Conservation (phyloP, 1,284 basidiomycete genomes). For the Ustilago shanxiensis region DNA sequence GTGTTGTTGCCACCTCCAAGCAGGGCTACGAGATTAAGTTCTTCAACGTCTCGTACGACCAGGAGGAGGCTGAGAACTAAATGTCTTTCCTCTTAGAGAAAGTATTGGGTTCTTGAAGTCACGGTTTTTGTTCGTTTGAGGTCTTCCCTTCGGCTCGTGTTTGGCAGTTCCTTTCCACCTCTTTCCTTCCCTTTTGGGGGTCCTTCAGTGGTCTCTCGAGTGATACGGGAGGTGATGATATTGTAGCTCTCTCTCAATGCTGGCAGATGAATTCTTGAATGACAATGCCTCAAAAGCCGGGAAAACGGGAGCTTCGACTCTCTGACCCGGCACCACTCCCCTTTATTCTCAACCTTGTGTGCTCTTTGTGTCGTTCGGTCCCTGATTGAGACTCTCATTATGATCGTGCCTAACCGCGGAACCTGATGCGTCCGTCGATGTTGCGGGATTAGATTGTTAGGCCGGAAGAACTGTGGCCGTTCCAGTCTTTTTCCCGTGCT, state of each 20-base stretch:
- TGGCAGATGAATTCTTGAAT: slow-evolving; percentile 23
- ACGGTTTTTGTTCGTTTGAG: slow-evolving; percentile 1
- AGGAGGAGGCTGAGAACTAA: slow-evolving; percentile 61
- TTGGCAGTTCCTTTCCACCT: background rate
- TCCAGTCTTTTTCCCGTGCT: background rate
- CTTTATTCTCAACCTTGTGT: slow-evolving; percentile 2
- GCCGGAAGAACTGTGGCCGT: no score
- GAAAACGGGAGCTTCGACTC: slow-evolving; percentile 44
- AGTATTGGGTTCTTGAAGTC: slow-evolving; percentile 3
- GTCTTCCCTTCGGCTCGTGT: background rate
- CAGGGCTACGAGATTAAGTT: slow-evolving; percentile 71
- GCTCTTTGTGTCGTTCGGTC: background rate
- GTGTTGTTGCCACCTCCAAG: slow-evolving; percentile 71
- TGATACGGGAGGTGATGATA: slow-evolving; percentile 4
- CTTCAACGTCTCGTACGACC: slow-evolving; percentile 71
- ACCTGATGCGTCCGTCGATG: no score
- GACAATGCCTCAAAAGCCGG: slow-evolving; percentile 34
- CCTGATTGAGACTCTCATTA: background rate
- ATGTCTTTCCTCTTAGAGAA: background rate
- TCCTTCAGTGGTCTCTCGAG: background rate
- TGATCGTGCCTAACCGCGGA: no score
- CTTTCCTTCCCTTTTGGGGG: background rate
- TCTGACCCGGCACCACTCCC: slow-evolving; percentile 34
- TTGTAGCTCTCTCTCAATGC: slow-evolving; percentile 8
- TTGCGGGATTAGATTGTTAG: no score